A percentile compares a stretch with the other conserved stretches of the same genome.
These are phyloP conservation scores for Leishmania gerbilli DNA, from an alignment of 208 protist genomes.

Conservation along the genomic window DNA sequence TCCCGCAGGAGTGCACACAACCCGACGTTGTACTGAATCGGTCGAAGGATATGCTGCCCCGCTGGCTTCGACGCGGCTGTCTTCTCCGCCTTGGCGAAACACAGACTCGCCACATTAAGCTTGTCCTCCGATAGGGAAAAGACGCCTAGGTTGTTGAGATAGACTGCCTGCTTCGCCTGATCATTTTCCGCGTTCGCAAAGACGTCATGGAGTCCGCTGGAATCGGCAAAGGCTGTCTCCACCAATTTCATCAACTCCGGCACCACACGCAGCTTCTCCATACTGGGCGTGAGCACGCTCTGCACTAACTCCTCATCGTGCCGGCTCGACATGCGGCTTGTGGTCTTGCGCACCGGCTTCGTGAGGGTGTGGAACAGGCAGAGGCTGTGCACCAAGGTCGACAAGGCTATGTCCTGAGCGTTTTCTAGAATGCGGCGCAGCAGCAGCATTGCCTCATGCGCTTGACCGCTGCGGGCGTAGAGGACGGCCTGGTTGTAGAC, in stretches of 20 bases:
- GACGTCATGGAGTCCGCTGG: constrained; percentile 71
- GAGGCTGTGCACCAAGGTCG: constrained; percentile 54
- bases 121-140: constrained; percentile 78
- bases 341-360: constrained; percentile 41
- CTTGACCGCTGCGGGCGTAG: constrained; percentile 62
- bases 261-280: constrained; percentile 44
- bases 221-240: constrained; percentile 69
- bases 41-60: constrained; percentile 35
- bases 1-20: constrained; percentile 82
- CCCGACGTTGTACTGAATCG: constrained; percentile 83
- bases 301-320: constrained; percentile 82
- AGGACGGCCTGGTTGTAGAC: constrained; percentile 80
- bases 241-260: constrained; percentile 58
- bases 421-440: constrained; percentile 78
- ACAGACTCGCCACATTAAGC: constrained; percentile 77
- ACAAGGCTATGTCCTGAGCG: constrained; percentile 46
- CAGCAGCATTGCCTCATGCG: constrained; percentile 60
- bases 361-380: constrained; percentile 88
- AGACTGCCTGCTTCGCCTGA: constrained; percentile 54
- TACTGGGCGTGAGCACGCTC: constrained; percentile 52
- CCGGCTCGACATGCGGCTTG: constrained; percentile 47
- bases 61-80: constrained; percentile 31
- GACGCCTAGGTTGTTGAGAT: constrained; percentile 90
- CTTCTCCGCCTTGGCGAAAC: constrained; percentile 82
- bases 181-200: constrained; percentile 50